phyloP scores from a whole-genome alignment of 2,329 filamentous ascomycete species.

The Trichoderma sp. region DNA sequence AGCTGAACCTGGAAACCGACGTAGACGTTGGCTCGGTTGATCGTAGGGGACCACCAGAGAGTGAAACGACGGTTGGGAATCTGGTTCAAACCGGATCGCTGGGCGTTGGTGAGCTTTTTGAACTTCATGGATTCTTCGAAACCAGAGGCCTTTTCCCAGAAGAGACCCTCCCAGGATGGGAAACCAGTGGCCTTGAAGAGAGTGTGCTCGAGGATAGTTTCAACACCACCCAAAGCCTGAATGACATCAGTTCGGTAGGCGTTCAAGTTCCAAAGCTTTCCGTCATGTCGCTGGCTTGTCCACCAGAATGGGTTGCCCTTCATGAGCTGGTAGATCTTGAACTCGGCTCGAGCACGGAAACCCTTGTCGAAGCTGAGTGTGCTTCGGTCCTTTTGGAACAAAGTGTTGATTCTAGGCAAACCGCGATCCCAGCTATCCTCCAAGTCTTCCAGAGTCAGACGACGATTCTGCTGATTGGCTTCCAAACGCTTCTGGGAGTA shows the following conservation, averaged over 20 bases:
- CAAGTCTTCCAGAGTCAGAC: slow-evolving; percentile 89
- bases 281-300: slow-evolving; percentile 96
- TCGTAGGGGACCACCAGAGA: slow-evolving; percentile 93
- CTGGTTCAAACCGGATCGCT: slow-evolving; percentile 94
- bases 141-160: slow-evolving; percentile 71
- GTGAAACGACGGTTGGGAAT: slow-evolving; percentile 99
- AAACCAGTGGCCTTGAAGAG: slow-evolving; percentile 97
- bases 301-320: slow-evolving; percentile 99
- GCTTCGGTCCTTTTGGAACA: slow-evolving; percentile 98
- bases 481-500: slow-evolving; percentile 98
- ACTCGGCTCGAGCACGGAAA: slow-evolving; percentile 91
- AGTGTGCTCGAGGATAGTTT: slow-evolving; percentile 96
- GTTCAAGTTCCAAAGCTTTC: slow-evolving; percentile 96
- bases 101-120: slow-evolving; percentile 97
- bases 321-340: slow-evolving; percentile 98
- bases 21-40: slow-evolving; percentile 95
- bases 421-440: slow-evolving; percentile 99
- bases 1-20: slow-evolving; percentile 99
- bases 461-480: slow-evolving; percentile 94
- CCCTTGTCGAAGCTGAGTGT: slow-evolving; percentile 98
- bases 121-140: slow-evolving; percentile 81
- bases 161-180: slow-evolving; percentile 93
- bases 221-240: slow-evolving; percentile 91
- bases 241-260: slow-evolving; percentile 96
- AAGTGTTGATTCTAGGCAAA: slow-evolving; percentile 93